Base-by-base conservation (phyloP, 164 flowering plant species). In the Kalanchoe fedtschenkoi region DNA sequence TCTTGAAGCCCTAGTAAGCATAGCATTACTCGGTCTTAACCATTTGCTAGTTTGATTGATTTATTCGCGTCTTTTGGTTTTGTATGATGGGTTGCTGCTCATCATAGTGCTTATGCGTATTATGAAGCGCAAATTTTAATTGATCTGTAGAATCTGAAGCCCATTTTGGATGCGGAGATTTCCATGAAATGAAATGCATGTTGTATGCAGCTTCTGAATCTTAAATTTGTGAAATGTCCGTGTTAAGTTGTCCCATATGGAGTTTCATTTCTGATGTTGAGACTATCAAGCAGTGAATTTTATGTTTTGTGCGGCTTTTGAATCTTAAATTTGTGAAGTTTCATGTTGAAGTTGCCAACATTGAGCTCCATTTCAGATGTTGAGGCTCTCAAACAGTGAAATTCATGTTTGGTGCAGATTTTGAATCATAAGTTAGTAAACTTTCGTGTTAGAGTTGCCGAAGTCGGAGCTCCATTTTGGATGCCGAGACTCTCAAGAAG, bases 1-100 rank as follows among this genome's bases (percentile, higher is more conserved):
- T 71, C 95, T 90, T 38, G 78, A 87, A 46, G 73, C 79, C 35
- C 72, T 34, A 77, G 97, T 89, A 80, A 85, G 89, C 58, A 58
- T 47, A 63, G 61, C 44, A 43, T 11, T 26, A 6, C 35, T 28
- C 21, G n/a, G n/a, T n/a, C n/a, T n/a, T 32, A 58, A 5, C 7
- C 51, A 26, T 63, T 44, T 42, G 11, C 10, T 37, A 24, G 56
- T 44, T 41, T 13, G 30, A 4, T 15, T 17, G 11, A 30, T 66
- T 47, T 33, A 16, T 29, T 30, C 0, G 4, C 32, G 24, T 19
- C 7, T 55, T 15, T 55, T 6, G 17, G 14, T 55, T 33, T n/a
- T 4, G 38, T 58, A 34, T 4, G 3, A n/a, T 58, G 17, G 61
- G 8, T 6, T 16, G 14, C n/a, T 21, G 14, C 22, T 3, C 26